Conservation (phyloP, 805 yeast genomes). For the Candida nitratophila region DNA sequence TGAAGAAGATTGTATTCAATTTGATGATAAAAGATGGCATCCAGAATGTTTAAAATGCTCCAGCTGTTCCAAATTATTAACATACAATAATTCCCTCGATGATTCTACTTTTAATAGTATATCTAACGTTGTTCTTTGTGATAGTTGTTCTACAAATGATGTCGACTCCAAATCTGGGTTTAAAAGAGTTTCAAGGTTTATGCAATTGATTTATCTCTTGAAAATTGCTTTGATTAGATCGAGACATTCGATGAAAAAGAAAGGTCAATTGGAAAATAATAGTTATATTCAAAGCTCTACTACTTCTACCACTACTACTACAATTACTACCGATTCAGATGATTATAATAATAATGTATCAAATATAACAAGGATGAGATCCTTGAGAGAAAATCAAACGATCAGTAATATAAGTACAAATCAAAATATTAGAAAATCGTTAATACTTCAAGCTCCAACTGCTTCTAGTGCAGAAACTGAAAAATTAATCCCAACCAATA, state of each 20-base stretch:
- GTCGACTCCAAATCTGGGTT: constrained; percentile 49
- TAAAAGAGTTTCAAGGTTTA: constrained; percentile 54
- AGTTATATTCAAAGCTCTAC: neutral
- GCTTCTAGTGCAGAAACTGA: constrained; percentile 31
- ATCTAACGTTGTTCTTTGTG: constrained; percentile 42
- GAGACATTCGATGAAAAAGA: constrained; percentile 45
- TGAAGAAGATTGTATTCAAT: constrained; percentile 72
- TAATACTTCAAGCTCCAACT: constrained; percentile 56
- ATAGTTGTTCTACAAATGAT: constrained; percentile 50
- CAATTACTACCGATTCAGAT: neutral
- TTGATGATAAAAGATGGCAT: constrained; percentile 74
- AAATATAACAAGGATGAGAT: constrained; percentile 70
- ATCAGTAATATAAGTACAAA: constrained; percentile 42
- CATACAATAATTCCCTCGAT: constrained; percentile 19
- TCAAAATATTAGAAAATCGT: constrained; percentile 58
- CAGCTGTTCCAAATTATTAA: constrained; percentile 36
- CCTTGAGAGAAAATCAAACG: constrained; percentile 61
- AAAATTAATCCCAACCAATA: constrained; percentile 1
- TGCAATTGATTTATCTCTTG: constrained; percentile 69
- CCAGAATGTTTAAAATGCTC: constrained; percentile 62
- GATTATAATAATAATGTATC: constrained; percentile 43
- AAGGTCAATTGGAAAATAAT: constrained; percentile 9
- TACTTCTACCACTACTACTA: no score
- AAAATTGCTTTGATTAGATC: constrained; percentile 81
- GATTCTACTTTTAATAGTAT: constrained; percentile 40